Evolutionary conservation across 805 yeast genomes (phyloP).

Genomic region (Myxozyma mucilagina): DNA sequence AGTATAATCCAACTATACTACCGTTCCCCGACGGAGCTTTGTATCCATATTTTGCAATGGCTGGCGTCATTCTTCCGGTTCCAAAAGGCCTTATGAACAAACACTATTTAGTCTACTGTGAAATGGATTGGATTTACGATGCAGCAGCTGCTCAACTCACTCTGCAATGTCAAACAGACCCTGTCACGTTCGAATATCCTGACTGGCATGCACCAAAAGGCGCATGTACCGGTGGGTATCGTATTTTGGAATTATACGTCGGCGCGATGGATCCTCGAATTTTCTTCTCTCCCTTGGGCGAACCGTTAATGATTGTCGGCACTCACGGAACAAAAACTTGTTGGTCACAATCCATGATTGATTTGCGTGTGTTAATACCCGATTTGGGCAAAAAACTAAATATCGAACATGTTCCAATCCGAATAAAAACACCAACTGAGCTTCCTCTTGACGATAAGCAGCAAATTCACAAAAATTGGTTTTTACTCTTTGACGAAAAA

Average conservation of each 20-base stretch:
- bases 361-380: constrained; percentile 23
- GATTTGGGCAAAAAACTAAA: constrained; percentile 8
- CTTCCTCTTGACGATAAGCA: constrained; percentile 6
- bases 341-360: constrained; percentile 21
- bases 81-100: background rate
- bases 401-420: constrained; percentile 14
- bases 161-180: constrained; percentile 4
- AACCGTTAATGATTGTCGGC: constrained; percentile 30
- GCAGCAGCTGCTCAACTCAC: background rate
- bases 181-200: constrained; percentile 1
- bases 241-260: background rate
- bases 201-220: background rate
- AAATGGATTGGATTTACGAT: background rate
- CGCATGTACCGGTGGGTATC: background rate
- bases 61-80: background rate
- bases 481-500: constrained; percentile 19
- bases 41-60: constrained; percentile 17
- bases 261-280: constrained; percentile 22
- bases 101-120: constrained; percentile 5
- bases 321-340: constrained; percentile 22
- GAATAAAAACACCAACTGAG: constrained; percentile 19
- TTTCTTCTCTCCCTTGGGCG: constrained; percentile 24
- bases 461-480: constrained; percentile 28
- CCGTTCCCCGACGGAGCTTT: constrained; percentile 11
- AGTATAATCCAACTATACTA: constrained; percentile 14